Evolutionary conservation across 768 basidiomycete species (phyloP).

Genomic region (Cystofilobasidium bisporidii): DNA sequence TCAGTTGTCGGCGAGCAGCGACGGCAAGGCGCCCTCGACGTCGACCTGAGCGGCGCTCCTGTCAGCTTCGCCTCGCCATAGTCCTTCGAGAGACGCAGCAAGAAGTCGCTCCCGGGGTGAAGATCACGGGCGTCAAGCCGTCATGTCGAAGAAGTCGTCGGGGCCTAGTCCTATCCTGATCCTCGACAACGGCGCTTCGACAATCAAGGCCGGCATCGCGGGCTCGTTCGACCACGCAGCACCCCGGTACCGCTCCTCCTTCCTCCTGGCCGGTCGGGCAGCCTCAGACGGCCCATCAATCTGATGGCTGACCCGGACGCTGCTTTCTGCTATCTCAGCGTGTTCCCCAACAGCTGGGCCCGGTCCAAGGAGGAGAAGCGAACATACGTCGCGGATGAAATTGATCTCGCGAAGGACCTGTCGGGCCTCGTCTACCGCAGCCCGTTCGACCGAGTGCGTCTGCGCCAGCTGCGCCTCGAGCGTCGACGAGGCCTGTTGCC

Average conservation of each 20-base stretch:
- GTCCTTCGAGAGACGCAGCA: no score
- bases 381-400: conserved; percentile 78
- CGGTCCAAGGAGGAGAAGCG: conserved; percentile 73
- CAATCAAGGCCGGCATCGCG: conserved; percentile 64
- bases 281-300: no score
- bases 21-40: no score
- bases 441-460: conserved; percentile 73
- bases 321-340: conserved; percentile 41
- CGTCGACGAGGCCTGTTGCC: conserved; percentile 34
- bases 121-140: no score
- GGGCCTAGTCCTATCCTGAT: conserved; percentile 47
- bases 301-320: neutral
- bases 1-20: no score
- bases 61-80: no score
- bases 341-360: conserved; percentile 70
- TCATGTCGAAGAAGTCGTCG: conserved; percentile 38
- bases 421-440: conserved; percentile 71
- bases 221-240: conserved; percentile 31
- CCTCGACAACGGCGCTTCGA: conserved; percentile 78
- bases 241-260: neutral
- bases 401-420: conserved; percentile 62
- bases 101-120: no score
- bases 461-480: conserved; percentile 15
- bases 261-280: no score
- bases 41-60: no score